Percentiles rank a stretch among this genome's conserved stretches.
Conservation (phyloP, 306 rosid species). For the Casuarina glauca region DNA sequence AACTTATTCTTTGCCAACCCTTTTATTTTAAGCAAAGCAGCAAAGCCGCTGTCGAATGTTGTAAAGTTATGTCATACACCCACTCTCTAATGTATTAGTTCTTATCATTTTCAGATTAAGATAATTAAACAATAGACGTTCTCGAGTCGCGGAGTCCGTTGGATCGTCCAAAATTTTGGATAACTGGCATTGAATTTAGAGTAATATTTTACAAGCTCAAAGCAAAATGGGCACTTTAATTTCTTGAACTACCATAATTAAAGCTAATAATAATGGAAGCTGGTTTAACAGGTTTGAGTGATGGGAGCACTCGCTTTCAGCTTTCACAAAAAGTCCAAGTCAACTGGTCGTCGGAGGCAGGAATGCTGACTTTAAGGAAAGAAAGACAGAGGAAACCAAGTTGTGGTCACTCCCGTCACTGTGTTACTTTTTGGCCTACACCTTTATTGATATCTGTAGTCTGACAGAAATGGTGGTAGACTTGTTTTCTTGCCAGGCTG, state of each 20-base stretch:
- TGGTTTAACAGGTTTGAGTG: not conserved
- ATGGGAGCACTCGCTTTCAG: not conserved
- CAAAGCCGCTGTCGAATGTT: not conserved
- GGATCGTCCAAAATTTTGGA: not conserved
- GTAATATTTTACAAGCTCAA: not conserved
- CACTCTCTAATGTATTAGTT: not conserved
- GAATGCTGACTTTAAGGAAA: not conserved
- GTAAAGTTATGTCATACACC: not conserved
- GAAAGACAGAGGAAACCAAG: not conserved
- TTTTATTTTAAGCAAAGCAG: not conserved
- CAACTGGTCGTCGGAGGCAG: not conserved
- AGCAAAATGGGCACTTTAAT: not conserved
- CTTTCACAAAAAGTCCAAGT: not conserved
- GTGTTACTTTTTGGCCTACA: no score
- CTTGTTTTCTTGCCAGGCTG: no score
- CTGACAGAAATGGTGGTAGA: no score
- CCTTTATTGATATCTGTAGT: no score
- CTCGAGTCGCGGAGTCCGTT: not conserved
- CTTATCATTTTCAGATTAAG: not conserved
- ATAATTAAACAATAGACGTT: not conserved
- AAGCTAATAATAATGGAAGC: no score
- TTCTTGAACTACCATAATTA: not conserved
- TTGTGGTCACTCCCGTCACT: no score
- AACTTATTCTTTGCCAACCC: no score
- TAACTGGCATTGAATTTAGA: not conserved